Conservation (phyloP, 768 basidiomycete species). For the Phanerochaete sordida region DNA sequence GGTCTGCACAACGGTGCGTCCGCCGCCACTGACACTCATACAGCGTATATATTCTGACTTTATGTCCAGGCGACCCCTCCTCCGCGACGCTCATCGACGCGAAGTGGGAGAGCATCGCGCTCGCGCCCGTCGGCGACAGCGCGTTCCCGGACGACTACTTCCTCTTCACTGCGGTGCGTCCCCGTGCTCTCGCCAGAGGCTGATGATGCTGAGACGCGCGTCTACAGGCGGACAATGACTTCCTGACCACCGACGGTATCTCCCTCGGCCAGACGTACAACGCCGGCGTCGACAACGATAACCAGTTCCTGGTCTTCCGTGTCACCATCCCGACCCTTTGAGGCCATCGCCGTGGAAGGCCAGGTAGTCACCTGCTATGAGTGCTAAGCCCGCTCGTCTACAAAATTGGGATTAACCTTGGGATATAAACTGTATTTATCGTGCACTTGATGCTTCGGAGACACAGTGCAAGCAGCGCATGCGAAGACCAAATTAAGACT, state of each 20-base stretch:
- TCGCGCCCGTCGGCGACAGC: conserved; percentile 50
- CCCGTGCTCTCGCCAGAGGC: too few relatives aligned
- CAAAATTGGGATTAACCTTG: too few relatives aligned
- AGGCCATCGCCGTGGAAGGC: too few relatives aligned
- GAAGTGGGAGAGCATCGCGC: conserved; percentile 66
- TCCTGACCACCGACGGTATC: conserved; percentile 52
- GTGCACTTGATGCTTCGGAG: too few relatives aligned
- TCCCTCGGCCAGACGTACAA: conserved; percentile 47
- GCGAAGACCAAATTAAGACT: too few relatives aligned
- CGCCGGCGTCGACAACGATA: conserved; percentile 54
- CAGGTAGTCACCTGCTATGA: too few relatives aligned
- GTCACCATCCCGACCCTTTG: conserved; percentile 52
- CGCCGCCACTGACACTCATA: too few relatives aligned
- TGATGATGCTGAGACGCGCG: too few relatives aligned
- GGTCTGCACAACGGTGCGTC: conserved; percentile 58
- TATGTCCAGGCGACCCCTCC: conserved; percentile 37
- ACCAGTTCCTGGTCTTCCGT: conserved; percentile 60
- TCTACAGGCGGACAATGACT: conserved; percentile 58
- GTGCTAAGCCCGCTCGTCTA: too few relatives aligned
- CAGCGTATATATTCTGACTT: neutral
- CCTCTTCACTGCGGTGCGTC: conserved; percentile 56
- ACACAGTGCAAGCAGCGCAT: too few relatives aligned
- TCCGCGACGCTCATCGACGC: conserved; percentile 54
- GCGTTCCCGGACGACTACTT: conserved; percentile 62
- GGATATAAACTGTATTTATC: too few relatives aligned